phyloP scores from a whole-genome alignment of 805 yeast genomes.

The Kodamaea restingae region DNA sequence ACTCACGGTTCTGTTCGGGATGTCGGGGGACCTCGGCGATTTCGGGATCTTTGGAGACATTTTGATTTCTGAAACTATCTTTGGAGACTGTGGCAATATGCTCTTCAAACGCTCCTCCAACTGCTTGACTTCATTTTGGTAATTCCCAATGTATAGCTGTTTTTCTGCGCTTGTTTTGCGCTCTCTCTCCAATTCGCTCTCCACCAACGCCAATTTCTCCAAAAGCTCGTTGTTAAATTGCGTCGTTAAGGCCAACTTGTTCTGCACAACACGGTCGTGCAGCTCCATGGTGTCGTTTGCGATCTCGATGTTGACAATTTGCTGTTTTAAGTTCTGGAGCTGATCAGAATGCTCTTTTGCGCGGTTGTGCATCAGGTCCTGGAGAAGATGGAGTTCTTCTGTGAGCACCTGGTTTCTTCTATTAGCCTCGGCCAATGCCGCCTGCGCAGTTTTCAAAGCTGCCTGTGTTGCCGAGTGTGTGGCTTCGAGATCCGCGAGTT shows the following conservation, averaged over 20 bases:
- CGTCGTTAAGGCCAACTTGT: slow-evolving; percentile 29
- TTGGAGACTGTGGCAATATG: background rate
- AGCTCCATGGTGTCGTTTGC: slow-evolving; percentile 39
- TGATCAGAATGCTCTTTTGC: slow-evolving; percentile 18
- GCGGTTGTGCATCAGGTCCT: slow-evolving; percentile 11
- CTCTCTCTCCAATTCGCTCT: slow-evolving; percentile 36
- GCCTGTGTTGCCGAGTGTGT: slow-evolving; percentile 17
- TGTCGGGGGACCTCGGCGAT: background rate
- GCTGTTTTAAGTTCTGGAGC: slow-evolving; percentile 22
- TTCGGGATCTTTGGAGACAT: background rate
- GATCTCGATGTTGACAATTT: slow-evolving; percentile 40
- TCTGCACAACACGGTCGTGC: slow-evolving; percentile 32
- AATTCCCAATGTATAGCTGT: slow-evolving; percentile 26
- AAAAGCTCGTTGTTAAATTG: slow-evolving; percentile 40
- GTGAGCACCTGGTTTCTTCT: slow-evolving; percentile 13
- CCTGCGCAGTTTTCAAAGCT: slow-evolving; percentile 16
- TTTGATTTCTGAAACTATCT: background rate
- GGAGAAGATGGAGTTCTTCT: slow-evolving; percentile 19
- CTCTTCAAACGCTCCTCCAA: slow-evolving; percentile 9
- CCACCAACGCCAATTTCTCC: slow-evolving; percentile 40
- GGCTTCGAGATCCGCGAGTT: slow-evolving; percentile 31
- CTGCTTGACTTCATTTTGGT: slow-evolving; percentile 27
- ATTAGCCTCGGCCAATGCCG: slow-evolving; percentile 17
- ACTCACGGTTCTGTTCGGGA: too few species aligned
- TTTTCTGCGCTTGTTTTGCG: slow-evolving; percentile 21